A percentile compares a stretch with the other conserved stretches of the same genome.
Conservation (phyloP, 2,329 filamentous ascomycete genomes). For the Colletotrichum abscissum region DNA sequence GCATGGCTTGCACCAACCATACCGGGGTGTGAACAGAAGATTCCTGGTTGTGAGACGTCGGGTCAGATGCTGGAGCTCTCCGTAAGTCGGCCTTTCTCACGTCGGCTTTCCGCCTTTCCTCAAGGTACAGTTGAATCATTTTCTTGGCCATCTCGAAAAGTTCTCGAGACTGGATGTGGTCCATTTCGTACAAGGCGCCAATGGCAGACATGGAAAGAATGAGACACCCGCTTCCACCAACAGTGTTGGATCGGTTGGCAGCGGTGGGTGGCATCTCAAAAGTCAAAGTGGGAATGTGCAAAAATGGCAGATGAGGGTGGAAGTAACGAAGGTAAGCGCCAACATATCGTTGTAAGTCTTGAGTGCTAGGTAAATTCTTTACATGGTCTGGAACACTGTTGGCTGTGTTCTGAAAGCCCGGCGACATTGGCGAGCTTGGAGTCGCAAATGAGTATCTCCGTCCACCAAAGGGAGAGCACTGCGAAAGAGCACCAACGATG, state of each 20-base stretch:
- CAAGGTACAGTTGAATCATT: conserved; percentile 92
- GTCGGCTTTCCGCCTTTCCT: conserved; percentile 89
- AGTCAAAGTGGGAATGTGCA: conserved; percentile 90
- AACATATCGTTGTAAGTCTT: conserved; percentile 90
- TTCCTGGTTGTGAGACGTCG: conserved; percentile 63
- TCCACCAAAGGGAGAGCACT: conserved; percentile 65
- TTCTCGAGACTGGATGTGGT: conserved; percentile 81
- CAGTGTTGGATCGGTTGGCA: conserved; percentile 67
- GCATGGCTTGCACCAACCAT: conserved; percentile 97
- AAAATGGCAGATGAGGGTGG: conserved; percentile 93
- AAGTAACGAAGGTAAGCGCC: conserved; percentile 91
- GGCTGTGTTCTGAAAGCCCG: conserved; percentile 59
- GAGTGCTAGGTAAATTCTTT: conserved; percentile 78
- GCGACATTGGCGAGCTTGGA: conserved; percentile 65
- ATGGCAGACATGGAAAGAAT: conserved; percentile 89
- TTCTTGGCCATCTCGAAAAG: conserved; percentile 95
- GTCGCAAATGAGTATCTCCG: conserved; percentile 74
- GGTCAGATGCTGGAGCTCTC: conserved; percentile 59
- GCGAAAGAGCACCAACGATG: conserved; percentile 69
- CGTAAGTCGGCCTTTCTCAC: conserved; percentile 73
- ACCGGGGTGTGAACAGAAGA: conserved; percentile 81
- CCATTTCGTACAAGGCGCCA: conserved; percentile 81
- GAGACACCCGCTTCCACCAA: conserved; percentile 86
- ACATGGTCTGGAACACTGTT: conserved; percentile 63
- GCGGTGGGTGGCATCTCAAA: conserved; percentile 81